Base-by-base conservation (phyloP, 257 asterid species). In the Lavandula angustifolia region DNA sequence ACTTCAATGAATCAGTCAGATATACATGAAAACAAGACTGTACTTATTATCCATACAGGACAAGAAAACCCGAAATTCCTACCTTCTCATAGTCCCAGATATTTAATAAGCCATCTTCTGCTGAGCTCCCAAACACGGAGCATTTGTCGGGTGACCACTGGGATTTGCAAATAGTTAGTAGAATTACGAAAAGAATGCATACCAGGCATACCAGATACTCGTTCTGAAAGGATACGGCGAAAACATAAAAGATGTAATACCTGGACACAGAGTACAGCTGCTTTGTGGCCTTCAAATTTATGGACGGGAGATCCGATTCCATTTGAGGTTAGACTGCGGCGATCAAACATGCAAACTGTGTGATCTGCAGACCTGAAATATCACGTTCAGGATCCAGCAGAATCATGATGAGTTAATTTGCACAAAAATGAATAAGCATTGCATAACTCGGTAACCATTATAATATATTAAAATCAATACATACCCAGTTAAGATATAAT, bases 71-170 rank as follows among this genome's bases (percentile, higher is more conserved):
- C 9, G 38, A 11, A 46, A 59, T 13, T 2, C 55, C 16, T 35
- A 94, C 99, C 97, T 89, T 92, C 50, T 89, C 91, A 65, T 85
- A 84, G 72, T 92, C 96, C 98, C 98, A 92, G 64, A 92, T 85
- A 78, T 92, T 92, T 67, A 92, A 70, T 71, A 89, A 77, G 37
- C 98, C 97, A 74, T 92, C 96, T 78, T 92, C 98, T 0, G 98
- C 97, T 68, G 91, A 89, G 80, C 97, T 92, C 77, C 98, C 98
- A 71, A 92, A 92, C 49, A 92, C 95, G 48, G 92, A 83, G 68
- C 84, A 72, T 64, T 86, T 92, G 77, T 92, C 91, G 29, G 98
- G 97, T 62, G 94, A 87, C 98, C 98, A 92, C 98, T 92, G 86
- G 67, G 62, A 71, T 67, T 72, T 63, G 63, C 8, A 64, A 31